Evolutionary conservation across 768 basidiomycete species (phyloP).

Genomic region (Boletus edulis): DNA sequence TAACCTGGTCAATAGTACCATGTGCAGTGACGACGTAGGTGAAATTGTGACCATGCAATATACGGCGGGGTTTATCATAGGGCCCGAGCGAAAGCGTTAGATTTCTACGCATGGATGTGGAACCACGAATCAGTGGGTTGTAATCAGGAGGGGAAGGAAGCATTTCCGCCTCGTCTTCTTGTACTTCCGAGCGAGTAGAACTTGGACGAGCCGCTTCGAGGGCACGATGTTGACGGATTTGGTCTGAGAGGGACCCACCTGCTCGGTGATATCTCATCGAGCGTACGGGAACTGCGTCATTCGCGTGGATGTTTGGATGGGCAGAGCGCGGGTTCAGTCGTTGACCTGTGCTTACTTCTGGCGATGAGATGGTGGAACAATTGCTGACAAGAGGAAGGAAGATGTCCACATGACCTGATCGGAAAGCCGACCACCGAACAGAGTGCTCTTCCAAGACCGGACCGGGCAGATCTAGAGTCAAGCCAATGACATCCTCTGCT

Average conservation of each 20-base stretch:
- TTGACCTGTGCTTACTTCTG: background rate
- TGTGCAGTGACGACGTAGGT: conserved; percentile 38
- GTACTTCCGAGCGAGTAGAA: background rate
- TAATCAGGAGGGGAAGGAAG: background rate
- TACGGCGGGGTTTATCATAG: conserved; percentile 40
- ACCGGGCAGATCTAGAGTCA: conserved; percentile 1
- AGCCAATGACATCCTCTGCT: conserved; percentile 6
- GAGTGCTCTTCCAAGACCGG: background rate
- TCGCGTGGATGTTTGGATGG: background rate
- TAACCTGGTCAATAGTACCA: conserved; percentile 33
- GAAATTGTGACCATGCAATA: conserved; percentile 25
- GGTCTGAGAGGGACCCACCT: background rate
- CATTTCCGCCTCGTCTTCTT: background rate
- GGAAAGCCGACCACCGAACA: conserved; percentile 24
- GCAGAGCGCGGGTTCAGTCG: background rate
- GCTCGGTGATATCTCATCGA: background rate
- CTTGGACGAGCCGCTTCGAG: background rate
- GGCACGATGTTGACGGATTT: background rate
- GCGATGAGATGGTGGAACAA: background rate
- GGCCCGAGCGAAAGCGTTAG: conserved; percentile 22
- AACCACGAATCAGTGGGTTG: background rate
- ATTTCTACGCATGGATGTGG: background rate
- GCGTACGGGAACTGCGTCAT: background rate
- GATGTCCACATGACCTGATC: conserved; percentile 24
- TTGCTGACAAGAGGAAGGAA: background rate